Evolutionary conservation across 768 basidiomycete species (phyloP), one percentile per base, ranked within the genome.

Genomic region (Pholiota microspora): DNA sequence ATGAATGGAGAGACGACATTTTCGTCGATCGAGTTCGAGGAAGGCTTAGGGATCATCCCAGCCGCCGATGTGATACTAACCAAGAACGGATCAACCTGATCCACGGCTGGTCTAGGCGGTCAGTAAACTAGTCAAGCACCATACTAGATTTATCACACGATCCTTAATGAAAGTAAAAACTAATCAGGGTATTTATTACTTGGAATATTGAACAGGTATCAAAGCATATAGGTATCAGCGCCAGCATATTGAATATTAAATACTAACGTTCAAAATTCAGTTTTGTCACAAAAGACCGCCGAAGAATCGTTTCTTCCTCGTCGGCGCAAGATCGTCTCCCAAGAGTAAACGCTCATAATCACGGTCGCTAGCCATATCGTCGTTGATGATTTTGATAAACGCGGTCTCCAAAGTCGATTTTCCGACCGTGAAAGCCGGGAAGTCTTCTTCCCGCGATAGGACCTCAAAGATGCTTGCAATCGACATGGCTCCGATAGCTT

Each of bases 341-440:
- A 42, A 12, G 2, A 24, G 40, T 7, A 42, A 4, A 4, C 23
- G 40, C 9, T 42, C 35, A 36, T 16, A 21, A 18, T 42, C 40
- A 12, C 40, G 40, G 16, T 42, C 21, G 16, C 40, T 42, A 3
- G 40, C 40, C 5, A 42, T 8, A 23, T 42, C 40, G 21, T 80
- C 81, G 56, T 85, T 72, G 51, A 89, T 87, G 18, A 88, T 83
- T 64, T 86, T 85, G 61, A 89, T 65, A 67, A 89, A 89, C 16
- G 85, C 83, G 54, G 83, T 88, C 68, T 89, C 88, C 58, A 89
- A 59, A 9, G 82, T 82, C 7, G 84, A 80, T 53, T 80, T 83
- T 68, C 86, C 88, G 8, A 88, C 85, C 0, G 85, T 86, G 55
- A 85, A 86, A 58, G 88, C 85, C 1, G 78, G 66, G 56, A 85